Evolutionary conservation across 208 protist genomes (phyloP).

Genomic region (Trypanosoma platydactyli): DNA sequence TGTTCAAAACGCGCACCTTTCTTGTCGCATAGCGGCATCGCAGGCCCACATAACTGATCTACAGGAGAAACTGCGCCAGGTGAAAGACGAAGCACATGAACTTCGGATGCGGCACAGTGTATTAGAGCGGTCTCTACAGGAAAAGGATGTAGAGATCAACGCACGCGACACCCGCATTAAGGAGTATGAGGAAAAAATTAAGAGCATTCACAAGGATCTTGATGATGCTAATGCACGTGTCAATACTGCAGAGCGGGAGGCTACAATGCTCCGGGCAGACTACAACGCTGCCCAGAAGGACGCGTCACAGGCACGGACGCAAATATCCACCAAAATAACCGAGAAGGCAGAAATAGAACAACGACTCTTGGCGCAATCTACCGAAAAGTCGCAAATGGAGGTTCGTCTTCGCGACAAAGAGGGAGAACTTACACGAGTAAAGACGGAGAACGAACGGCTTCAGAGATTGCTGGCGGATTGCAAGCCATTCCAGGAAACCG

Average conservation of each 20-base stretch:
- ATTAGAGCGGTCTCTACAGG: constrained; percentile 37
- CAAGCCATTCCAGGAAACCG: constrained; percentile 12
- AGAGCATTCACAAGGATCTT: constrained; percentile 47
- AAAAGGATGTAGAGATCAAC: constrained; percentile 46
- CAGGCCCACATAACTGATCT: constrained; percentile 19
- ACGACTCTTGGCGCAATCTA: constrained; percentile 46
- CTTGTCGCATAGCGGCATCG: constrained; percentile 26
- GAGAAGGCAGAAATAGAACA: constrained; percentile 49
- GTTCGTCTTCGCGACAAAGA: constrained; percentile 64
- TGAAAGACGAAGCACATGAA: constrained; percentile 72
- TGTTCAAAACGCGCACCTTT: constrained; percentile 28
- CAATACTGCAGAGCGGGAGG: constrained; percentile 38
- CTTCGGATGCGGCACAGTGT: constrained; percentile 49
- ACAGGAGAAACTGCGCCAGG: constrained; percentile 40
- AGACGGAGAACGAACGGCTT: constrained; percentile 59
- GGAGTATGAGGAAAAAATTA: constrained; percentile 50
- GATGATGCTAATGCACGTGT: constrained; percentile 45
- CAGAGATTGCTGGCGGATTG: constrained; percentile 39
- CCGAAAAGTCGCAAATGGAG: constrained; percentile 53
- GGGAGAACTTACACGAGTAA: constrained; percentile 37
- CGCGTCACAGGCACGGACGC: constrained; percentile 40
- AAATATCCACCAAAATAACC: constrained; percentile 36
- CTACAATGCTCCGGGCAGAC: constrained; percentile 42
- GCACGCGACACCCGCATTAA: constrained; percentile 31
- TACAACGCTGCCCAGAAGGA: constrained; percentile 42